Percentiles rank a stretch among this genome's conserved stretches.
These are phyloP conservation scores for Straminergon stramineum DNA, from an alignment of 225 moss, liverwort and hornwort species.

Conservation along the genomic window DNA sequence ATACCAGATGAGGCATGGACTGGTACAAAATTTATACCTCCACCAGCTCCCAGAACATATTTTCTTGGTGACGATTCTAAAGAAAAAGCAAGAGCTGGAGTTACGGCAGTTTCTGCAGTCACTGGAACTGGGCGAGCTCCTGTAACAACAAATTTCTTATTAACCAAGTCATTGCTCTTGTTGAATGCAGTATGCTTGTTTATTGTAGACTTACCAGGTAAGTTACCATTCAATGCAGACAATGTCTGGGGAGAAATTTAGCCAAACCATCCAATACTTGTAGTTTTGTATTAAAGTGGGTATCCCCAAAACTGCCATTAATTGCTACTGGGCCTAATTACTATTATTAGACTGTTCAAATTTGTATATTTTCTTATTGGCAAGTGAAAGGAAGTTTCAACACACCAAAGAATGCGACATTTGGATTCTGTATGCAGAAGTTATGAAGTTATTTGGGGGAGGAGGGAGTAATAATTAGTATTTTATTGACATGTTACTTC, in stretches of 20 bases:
- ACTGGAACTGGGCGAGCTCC: not conserved
- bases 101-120: not conserved
- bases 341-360: too few species aligned
- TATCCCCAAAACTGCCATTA: too few species aligned
- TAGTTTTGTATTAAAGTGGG: not conserved
- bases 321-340: too few species aligned
- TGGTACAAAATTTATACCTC: not conserved
- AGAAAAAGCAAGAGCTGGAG: not conserved
- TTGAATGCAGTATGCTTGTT: not conserved
- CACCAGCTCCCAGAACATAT: slow-evolving; percentile 3
- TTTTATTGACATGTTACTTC: too few species aligned
- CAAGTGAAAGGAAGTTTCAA: too few species aligned
- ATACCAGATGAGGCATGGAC: slow-evolving; percentile 4
- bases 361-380: too few species aligned
- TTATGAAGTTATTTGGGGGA: too few species aligned
- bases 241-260: fast-evolving
- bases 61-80: not conserved
- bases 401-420: too few species aligned
- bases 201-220: not conserved
- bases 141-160: not conserved
- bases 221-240: not conserved
- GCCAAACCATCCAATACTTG: fast-evolving
- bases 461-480: not conserved
- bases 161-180: not conserved
- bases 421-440: too few species aligned